Base-by-base conservation (phyloP, 345 rosid genomes). In the Stellera chamaejasme region DNA sequence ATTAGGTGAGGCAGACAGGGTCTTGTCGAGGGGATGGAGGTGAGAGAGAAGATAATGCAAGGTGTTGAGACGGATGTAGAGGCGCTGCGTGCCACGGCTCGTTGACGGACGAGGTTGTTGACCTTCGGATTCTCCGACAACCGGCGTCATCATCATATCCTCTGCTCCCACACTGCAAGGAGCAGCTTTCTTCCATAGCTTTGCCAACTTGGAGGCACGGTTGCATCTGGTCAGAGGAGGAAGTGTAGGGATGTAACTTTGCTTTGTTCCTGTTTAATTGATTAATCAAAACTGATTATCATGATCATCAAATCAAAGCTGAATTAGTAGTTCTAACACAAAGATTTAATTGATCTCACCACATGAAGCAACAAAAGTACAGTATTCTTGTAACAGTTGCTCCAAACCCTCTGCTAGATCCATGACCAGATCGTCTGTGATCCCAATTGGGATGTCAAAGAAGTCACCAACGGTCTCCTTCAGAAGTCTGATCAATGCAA, bases 151-250 rank as follows among this genome's bases (percentile, higher is more conserved):
- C 23, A 19, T 19, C 27, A 69, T 50, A 0, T 75, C 83, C 50
- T 81, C 71, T 3, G 50, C 5, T 10, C 46, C 53, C 13, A 71
- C 63, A 0, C 75, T 64, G 57, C 99, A 93, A 3, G 89, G 97
- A 8, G 77, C 66, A 9, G 96, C 96, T 57, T 42, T 81, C 73
- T 77, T 89, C 90, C 95, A 89, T 5, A 88, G 66, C 54, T 82
- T 82, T 3, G 66, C 6, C 63, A 93, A 79, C 59, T 69, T 83
- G 0, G 94, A 86, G 60, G 77, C 89, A 13, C 79, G 64, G 72
- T 78, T 85, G 80, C 97, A 86, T 76, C 96, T 78, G 13, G 94
- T 93, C 36, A 89, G 76, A 10, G 99, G 96, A 48, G 97, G 96
- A 44, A 84, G 81, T 4, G 83, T 66, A 12, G 96, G 99, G 13